Evolutionary conservation across 352 stramenopile species (phyloP), one percentile per base, ranked within the genome.

Genomic region (Peronospora farinosa): DNA sequence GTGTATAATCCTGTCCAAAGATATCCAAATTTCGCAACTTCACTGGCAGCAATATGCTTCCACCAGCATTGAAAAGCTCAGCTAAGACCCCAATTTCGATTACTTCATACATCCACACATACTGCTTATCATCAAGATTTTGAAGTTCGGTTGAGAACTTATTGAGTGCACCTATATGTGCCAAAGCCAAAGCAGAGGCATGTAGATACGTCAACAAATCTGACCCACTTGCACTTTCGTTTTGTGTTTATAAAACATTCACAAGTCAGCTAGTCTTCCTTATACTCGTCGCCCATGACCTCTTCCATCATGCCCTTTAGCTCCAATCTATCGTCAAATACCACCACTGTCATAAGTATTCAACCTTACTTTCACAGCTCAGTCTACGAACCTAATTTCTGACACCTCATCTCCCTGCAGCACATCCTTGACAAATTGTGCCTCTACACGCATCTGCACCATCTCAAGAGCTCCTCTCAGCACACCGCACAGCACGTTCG

Each of bases 391-490:
- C 82, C 79, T 63, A 30, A 91, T 93, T 49, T 93, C 82, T 2
- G 82, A 90, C 53, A 91, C 82, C 15, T 93, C 82, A 53, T 93
- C 82, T 33, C 82, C 79, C 60, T 93, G 82, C 27, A 93, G 54
- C 32, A 88, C 76, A 45, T 93, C 79, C 60, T 93, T 93, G 31
- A 88, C 74, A 45, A 93, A 93, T 11, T 78, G 75, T 13, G 74
- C 79, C 33, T 93, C 82, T 7, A 93, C 82, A 4, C 77, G 81
- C 80, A 93, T 91, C 64, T 93, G 82, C 27, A 93, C 83, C 87
- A 98, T 97, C 77, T 98, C 96, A 35, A 98, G 67, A 7, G 95
- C 95, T 3, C 96, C 96, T 38, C 92, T 82, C 33, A 98, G 86
- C 16, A 98, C 86, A 9, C 96, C 96, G 60, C 93, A 98, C 40